These are phyloP conservation scores for Podospora didyma DNA, from an alignment of 495 filamentous ascomycete genomes.

Conservation along the genomic window DNA sequence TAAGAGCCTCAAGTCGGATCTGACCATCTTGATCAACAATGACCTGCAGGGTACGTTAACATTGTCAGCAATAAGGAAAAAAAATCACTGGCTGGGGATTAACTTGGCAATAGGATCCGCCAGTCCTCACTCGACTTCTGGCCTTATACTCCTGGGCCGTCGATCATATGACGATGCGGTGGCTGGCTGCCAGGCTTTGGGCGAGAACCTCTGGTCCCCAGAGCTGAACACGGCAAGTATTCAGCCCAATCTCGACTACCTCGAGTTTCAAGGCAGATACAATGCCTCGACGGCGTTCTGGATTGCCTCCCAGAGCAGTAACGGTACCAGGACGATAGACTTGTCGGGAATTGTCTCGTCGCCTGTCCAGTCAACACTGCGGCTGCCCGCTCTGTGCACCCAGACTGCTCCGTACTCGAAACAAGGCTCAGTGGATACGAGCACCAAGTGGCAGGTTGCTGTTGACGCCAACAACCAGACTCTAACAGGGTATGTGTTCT, in stretches of 20 bases:
- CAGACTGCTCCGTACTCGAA: slow-evolving; percentile 45
- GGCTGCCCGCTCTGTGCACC: slow-evolving; percentile 38
- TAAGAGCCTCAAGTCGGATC: slow-evolving; percentile 29
- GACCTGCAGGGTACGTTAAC: slow-evolving; percentile 36
- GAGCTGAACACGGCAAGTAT: slow-evolving; percentile 30
- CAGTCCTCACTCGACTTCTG: slow-evolving; percentile 35
- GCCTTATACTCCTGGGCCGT: slow-evolving; percentile 35
- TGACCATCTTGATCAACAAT: slow-evolving; percentile 37
- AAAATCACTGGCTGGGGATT: neutral
- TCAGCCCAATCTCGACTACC: slow-evolving; percentile 38
- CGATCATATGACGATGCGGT: slow-evolving; percentile 21
- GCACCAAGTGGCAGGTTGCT: slow-evolving; percentile 38
- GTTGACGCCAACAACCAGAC: slow-evolving; percentile 40
- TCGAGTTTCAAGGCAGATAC: slow-evolving; percentile 25
- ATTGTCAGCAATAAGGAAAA: neutral
- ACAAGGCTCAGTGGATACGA: slow-evolving; percentile 32
- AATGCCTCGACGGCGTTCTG: slow-evolving; percentile 29
- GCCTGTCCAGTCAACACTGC: neutral
- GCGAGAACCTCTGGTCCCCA: slow-evolving; percentile 43
- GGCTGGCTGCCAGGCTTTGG: slow-evolving; percentile 29
- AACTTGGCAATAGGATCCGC: slow-evolving; percentile 23
- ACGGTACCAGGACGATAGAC: slow-evolving; percentile 21
- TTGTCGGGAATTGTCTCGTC: slow-evolving; percentile 18
- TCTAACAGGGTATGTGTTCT: slow-evolving; percentile 36
- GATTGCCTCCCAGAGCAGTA: slow-evolving; percentile 25